Base-by-base conservation (phyloP, 371 early-diverging fungal species). In the Mortierella sp. region DNA sequence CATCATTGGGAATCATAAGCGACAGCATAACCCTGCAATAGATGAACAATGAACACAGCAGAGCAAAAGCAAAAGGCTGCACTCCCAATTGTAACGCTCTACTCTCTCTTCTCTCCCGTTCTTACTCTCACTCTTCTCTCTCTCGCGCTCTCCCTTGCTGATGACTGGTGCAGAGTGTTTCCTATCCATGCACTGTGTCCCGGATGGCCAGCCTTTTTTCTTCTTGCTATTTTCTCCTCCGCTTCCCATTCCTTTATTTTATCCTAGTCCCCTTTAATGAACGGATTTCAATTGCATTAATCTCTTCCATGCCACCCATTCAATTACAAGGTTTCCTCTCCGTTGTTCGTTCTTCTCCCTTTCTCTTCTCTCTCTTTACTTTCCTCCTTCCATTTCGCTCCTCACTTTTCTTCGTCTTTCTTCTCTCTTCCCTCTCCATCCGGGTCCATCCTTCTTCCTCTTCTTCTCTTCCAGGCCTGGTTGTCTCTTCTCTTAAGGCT, bases 341-440 rank as follows among this genome's bases (percentile, higher is more conserved):
- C 11, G 19, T 54, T 48, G 13, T 5, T 77, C 76, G 43, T 24
- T 75, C 54, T 43, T 55, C 21, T 67, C 64, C 19, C 54, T 54
- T 51, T 26, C 43, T 43, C 48, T 34, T 59, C 21, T 73, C 24
- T 44, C 72, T 44, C 48, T 44, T 72, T 50, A 6, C 24, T 40
- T 16, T 46, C 64, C 31, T 8, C 28, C 64, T 21, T 24, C 16
- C 3, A n/a, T 6, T 24, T 16, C 31, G 5, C 19, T 34, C 6
- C 16, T 64, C 19, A 2, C 31, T 31, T 11, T 54, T 54, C 0
- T n/a, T n/a, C n/a, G n/a, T n/a, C n/a, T n/a, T 54, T n/a, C 54
- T 54, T 54, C 3, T 54, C 5, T 54, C 54, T 54, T 50, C 50
- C 3, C 50, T 50, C 16, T 50, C 50, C 50, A 2, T 50, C 13